A percentile compares a stretch with the other conserved stretches of the same genome.
phyloP scores from a whole-genome alignment of 202 grass and related monocot genomes.

The Alloteropsis angusta region DNA sequence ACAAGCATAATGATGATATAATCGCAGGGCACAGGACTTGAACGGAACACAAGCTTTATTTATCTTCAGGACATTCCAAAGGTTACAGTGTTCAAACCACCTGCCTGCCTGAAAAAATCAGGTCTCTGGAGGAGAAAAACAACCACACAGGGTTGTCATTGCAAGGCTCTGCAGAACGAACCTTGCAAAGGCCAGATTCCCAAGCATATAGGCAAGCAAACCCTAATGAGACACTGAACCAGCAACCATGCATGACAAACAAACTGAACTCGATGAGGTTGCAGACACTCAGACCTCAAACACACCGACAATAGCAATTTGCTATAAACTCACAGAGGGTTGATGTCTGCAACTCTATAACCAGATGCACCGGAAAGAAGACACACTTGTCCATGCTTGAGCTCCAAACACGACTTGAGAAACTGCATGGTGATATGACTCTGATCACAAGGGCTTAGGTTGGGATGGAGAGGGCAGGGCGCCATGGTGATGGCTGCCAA shows the following conservation, averaged over 20 bases:
- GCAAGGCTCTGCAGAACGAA: slow-evolving; percentile 22
- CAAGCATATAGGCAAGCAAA: slow-evolving; percentile 47
- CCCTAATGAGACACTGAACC: slow-evolving; percentile 47
- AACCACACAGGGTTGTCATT: slow-evolving; percentile 60
- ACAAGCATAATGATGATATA: not conserved
- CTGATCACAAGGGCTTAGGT: slow-evolving; percentile 37
- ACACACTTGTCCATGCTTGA: slow-evolving; percentile 33
- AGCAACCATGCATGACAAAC: slow-evolving; percentile 38
- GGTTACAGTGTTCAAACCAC: slow-evolving; percentile 58
- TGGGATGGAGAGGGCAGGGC: slow-evolving; percentile 44
- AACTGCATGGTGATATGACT: slow-evolving; percentile 41
- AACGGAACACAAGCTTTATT: slow-evolving; percentile 36
- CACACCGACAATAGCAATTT: not conserved
- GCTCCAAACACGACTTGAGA: slow-evolving; percentile 45
- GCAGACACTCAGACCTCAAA: not conserved
- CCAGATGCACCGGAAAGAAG: slow-evolving; percentile 38
- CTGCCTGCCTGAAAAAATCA: slow-evolving; percentile 50
- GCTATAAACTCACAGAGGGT: slow-evolving; percentile 4
- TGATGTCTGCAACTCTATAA: slow-evolving; percentile 31
- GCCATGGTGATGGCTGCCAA: slow-evolving; percentile 34
- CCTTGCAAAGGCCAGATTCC: slow-evolving; percentile 48
- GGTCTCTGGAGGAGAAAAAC: slow-evolving; percentile 59
- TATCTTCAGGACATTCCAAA: slow-evolving; percentile 51
- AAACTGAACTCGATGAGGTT: slow-evolving; percentile 11
- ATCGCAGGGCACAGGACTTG: not conserved